phyloP scores from a whole-genome alignment of 495 filamentous ascomycete species.

The Pyrenopolyporus hunteri region DNA sequence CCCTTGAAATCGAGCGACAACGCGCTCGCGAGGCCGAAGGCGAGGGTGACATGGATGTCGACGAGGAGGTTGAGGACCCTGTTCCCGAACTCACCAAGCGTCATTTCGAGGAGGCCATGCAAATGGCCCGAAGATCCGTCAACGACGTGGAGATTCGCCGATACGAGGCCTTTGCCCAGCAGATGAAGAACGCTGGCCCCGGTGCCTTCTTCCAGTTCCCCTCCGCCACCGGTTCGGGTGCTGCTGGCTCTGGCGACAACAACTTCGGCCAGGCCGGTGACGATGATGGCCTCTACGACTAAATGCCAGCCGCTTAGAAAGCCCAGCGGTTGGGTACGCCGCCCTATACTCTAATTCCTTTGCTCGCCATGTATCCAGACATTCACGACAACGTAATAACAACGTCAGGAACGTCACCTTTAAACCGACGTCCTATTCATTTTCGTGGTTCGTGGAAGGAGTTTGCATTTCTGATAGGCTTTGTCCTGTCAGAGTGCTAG shows the following conservation, averaged over 20 bases:
- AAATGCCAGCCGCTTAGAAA: conserved; percentile 21
- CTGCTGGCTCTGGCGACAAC: conserved; percentile 55
- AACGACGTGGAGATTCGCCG: conserved; percentile 95
- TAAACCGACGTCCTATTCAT: neutral
- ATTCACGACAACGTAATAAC: conserved; percentile 19
- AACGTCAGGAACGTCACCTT: conserved; percentile 1
- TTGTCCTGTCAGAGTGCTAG: conserved; percentile 2
- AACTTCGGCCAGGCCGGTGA: conserved; percentile 81
- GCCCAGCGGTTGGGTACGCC: neutral
- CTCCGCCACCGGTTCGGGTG: conserved; percentile 45
- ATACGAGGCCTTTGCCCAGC: conserved; percentile 98
- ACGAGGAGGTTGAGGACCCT: conserved; percentile 84
- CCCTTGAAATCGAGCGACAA: conserved; percentile 80
- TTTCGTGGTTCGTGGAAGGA: conserved; percentile 14
- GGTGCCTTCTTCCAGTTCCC: conserved; percentile 98
- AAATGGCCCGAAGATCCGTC: conserved; percentile 87
- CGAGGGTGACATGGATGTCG: conserved; percentile 79
- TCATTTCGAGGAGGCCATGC: conserved; percentile 99
- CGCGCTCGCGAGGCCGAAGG: conserved; percentile 90
- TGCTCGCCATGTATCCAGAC: conserved; percentile 16
- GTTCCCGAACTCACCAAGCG: conserved; percentile 95
- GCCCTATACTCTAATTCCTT: conserved; percentile 37
- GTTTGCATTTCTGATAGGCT: conserved; percentile 30
- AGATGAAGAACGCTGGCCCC: conserved; percentile 95
- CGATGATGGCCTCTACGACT: conserved; percentile 84